Evolutionary conservation across 331 rosid species (phyloP).

Genomic region (Malus hybrid): DNA sequence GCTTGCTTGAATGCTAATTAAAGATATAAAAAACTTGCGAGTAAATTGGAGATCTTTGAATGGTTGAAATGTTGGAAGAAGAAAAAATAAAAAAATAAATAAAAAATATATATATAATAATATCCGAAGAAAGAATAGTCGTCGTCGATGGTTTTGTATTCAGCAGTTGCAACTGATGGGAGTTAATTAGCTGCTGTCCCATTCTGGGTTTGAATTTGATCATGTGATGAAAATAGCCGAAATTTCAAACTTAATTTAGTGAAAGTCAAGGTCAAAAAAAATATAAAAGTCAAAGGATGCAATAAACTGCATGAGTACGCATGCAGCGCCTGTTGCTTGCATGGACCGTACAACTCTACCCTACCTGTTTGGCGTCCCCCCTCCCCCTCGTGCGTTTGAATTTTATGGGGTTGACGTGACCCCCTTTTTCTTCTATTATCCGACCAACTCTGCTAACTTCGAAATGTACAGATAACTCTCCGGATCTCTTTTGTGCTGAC

Average conservation of each 20-base stretch:
- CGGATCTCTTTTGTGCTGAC: too few species aligned
- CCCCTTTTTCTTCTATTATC: background rate
- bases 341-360: background rate
- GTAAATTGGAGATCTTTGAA: background rate
- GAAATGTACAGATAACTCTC: background rate
- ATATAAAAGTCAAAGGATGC: constrained; percentile 18
- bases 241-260: background rate
- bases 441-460: background rate
- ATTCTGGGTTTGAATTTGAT: background rate
- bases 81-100: background rate
- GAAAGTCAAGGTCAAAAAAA: constrained; percentile 21
- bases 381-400: constrained; percentile 10
- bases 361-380: background rate
- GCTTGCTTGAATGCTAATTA: background rate
- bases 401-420: background rate
- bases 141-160: background rate
- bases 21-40: background rate
- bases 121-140: background rate
- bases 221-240: background rate
- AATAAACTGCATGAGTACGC: background rate
- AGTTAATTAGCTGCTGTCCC: background rate
- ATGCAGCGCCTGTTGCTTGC: background rate
- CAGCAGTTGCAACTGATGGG: too few species aligned
- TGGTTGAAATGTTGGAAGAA: background rate
- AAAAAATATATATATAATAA: too few species aligned